Conservation (phyloP, 108 stramenopile species). For the Parietichytrium sp. region DNA sequence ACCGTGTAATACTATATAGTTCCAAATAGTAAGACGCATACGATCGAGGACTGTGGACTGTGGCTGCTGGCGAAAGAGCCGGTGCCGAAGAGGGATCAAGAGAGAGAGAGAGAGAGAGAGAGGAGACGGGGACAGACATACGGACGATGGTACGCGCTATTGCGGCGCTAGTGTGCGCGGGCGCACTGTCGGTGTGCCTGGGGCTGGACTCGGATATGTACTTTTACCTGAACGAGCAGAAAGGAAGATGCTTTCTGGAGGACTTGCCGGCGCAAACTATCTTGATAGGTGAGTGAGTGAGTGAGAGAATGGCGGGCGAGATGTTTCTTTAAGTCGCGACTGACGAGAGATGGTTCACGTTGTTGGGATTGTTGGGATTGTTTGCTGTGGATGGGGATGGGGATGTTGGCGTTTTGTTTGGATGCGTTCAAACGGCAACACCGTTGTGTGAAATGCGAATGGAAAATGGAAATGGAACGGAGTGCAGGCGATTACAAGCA, state of each 20-base stretch:
- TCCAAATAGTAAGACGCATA: too few relatives aligned
- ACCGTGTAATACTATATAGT: too few relatives aligned
- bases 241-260: slow-evolving; percentile 40
- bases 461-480: too few relatives aligned
- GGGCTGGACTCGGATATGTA: slow-evolving; percentile 22
- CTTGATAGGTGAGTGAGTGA: not conserved
- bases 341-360: not conserved
- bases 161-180: not conserved
- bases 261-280: slow-evolving; percentile 37
- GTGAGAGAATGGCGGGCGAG: not conserved
- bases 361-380: not conserved
- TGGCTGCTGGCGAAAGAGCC: too few relatives aligned
- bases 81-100: too few relatives aligned
- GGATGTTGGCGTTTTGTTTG: not conserved
- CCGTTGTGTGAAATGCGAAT: not conserved
- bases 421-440: not conserved
- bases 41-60: too few relatives aligned
- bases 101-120: too few relatives aligned
- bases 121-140: not conserved
- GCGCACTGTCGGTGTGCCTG: not conserved
- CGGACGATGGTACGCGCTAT: not conserved
- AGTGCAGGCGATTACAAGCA: slow-evolving; percentile 36
- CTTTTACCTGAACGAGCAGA: not conserved
- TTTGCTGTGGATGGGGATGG: not conserved
- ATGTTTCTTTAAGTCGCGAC: not conserved